Evolutionary conservation across 305 asterid genomes (phyloP), one percentile per base, ranked within the genome.

Genomic region (Fraxinus nigra): DNA sequence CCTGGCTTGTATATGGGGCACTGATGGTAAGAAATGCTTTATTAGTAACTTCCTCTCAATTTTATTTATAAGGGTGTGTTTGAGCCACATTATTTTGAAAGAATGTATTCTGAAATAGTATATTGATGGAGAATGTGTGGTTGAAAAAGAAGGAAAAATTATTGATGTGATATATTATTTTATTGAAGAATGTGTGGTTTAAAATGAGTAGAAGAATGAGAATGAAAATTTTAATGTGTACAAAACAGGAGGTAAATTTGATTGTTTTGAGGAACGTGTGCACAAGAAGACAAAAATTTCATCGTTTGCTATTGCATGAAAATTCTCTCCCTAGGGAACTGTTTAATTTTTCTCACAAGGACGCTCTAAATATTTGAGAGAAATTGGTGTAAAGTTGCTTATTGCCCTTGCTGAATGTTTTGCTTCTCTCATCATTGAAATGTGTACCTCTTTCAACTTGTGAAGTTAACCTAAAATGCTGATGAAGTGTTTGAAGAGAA

Each of bases 1-100:
- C 99, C 22, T 94, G 98, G 99, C 93, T 91, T 86, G 97, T 97
- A 37, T 92, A 94, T 82, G 99, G 99, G 82, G 97, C 97, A 65
- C 84, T 97, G 81, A 86, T 92, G 95, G 99, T 97, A 87, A 78
- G 89, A 79, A 81, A 28, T 67, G 38, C 79, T 14, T 37, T 76
- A 26, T 43, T 38, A 35, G 38, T 20, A 14, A 33, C 83, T 38
- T 61, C 63, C 33, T 75, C 80, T 61, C 65, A 77, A 61, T 79
- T 75, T 26, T 14, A 59, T 77, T 34, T 40, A 43, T 76, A 77
- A 48, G 30, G 30, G 30, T 28, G 30, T 28, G 30, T 28, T 28
- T 28, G 30, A 28, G 30, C 30, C 30, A 28, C 2, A 28, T 28
- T 28, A 28, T 28, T 28, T 28, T 28, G 30, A 2, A 28, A 28